Base-by-base conservation (phyloP, 1,284 basidiomycete species). In the Irpex sp. region DNA sequence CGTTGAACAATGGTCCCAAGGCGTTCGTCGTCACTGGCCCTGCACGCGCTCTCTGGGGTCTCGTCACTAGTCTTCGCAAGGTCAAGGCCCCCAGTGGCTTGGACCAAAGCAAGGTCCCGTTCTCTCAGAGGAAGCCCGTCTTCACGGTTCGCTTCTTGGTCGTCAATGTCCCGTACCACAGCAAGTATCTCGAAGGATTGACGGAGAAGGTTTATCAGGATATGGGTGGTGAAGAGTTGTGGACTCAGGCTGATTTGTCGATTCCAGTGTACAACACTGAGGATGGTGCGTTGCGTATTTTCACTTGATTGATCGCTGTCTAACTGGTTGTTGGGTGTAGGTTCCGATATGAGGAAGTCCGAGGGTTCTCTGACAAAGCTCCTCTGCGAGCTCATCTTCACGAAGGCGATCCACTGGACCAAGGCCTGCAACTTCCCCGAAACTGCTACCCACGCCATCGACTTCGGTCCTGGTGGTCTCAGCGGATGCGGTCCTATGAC, bases 121-220 rank as follows among this genome's bases (percentile, higher is more conserved):
- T 91, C 81, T 96, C 94, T 44, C 96, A 98, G 79, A 87, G 97
- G 72, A 97, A 97, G 78, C 91, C 93, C 8, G 92, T 94, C 13
- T 98, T 99, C 78, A 93, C 88, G 60, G 88, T 93, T 66, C 89
- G 97, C 59, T 99, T 99, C 83, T 81, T 99, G 70, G 92, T 94
- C 36, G 92, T 99, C 71, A 92, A 90, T 66, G 96, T 96, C 0
- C 97, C 97, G 0, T 99, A 96, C 79, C 97, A 99, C 82, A 96
- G 93, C 74, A 79, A 82, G 47, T 97, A 98, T 77, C 82, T 99
- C 60, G 72, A 75, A n/a, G 88, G 85, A 48, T 90, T 88, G 3
- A 89, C 94, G 4, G 86, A 94, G 62, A 91, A 88, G 74, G 76
- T 91, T 49, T 75, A 84, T 51, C 89, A 84, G 62, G 96, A 98